Conservation (phyloP, 805 yeast genomes). For the Komagataella pseudopastoris region DNA sequence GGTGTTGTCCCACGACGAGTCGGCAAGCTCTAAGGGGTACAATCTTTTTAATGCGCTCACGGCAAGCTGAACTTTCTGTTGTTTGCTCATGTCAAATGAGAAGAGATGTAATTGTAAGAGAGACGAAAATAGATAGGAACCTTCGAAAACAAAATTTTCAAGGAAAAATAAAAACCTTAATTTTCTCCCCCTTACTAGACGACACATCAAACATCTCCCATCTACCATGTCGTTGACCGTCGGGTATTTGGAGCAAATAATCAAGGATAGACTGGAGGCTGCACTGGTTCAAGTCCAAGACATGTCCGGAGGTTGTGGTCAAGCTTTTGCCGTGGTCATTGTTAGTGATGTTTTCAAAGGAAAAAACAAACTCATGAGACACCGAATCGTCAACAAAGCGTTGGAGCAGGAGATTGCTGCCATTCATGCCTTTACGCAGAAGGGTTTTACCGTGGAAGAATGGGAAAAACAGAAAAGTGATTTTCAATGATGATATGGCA, state of each 20-base stretch:
- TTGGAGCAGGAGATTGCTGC: slow-evolving; percentile 73
- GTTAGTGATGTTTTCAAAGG: slow-evolving; percentile 62
- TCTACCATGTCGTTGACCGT: slow-evolving; percentile 13
- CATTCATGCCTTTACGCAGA: slow-evolving; percentile 94
- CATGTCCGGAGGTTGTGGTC: slow-evolving; percentile 92
- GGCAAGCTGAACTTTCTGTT: slow-evolving; percentile 25
- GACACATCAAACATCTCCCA: slow-evolving; percentile 3
- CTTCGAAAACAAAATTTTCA: not conserved
- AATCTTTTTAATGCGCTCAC: slow-evolving; percentile 47
- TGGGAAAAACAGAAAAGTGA: slow-evolving; percentile 39
- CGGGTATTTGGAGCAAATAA: slow-evolving; percentile 29
- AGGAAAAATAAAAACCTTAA: not conserved
- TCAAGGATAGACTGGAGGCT: slow-evolving; percentile 47
- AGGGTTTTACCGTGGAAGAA: slow-evolving; percentile 78
- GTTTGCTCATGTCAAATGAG: slow-evolving; percentile 4
- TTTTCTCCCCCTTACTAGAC: slow-evolving; percentile 2
- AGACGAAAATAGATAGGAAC: not conserved
- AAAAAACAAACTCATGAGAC: slow-evolving; percentile 76
- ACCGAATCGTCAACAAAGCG: slow-evolving; percentile 69
- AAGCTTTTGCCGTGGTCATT: slow-evolving; percentile 87
- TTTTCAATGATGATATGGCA: not conserved
- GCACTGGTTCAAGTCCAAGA: slow-evolving; percentile 60
- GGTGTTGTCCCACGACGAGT: slow-evolving; percentile 88
- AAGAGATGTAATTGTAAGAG: not conserved
- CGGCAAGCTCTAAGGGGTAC: slow-evolving; percentile 79